These are phyloP conservation scores for Aspergillus japonicus DNA, from an alignment of 2,329 filamentous ascomycete species.

Conservation along the genomic window DNA sequence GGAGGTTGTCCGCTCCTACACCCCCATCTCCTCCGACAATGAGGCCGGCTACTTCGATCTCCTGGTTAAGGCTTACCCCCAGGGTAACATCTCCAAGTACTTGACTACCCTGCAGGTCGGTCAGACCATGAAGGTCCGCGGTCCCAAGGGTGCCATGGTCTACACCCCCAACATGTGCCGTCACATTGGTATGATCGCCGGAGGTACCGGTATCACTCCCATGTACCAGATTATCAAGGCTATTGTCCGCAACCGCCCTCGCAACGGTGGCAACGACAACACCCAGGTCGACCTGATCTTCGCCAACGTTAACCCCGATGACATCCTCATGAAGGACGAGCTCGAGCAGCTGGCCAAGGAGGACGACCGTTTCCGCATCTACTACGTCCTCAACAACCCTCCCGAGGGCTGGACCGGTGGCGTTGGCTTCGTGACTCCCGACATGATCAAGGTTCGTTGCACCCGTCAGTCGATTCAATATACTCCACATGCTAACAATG, in stretches of 20 bases:
- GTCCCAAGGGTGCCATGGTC: conserved; percentile 96
- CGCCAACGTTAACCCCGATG: conserved; percentile 89
- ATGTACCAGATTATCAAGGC: conserved; percentile 97
- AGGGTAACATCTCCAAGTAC: conserved; percentile 94
- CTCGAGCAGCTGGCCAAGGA: conserved; percentile 74
- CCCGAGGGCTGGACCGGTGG: conserved; percentile 88
- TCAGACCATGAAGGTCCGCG: conserved; percentile 83
- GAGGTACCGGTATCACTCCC: conserved; percentile 94
- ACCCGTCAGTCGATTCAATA: background rate
- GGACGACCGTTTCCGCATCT: conserved; percentile 78
- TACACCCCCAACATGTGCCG: conserved; percentile 97
- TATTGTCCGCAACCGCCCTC: conserved; percentile 72
- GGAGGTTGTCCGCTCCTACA: conserved; percentile 88
- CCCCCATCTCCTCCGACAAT: conserved; percentile 85
- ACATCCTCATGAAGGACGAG: conserved; percentile 91
- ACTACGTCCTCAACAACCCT: conserved; percentile 96
- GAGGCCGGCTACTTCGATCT: conserved; percentile 92
- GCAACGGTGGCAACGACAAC: conserved; percentile 67
- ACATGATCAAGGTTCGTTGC: conserved; percentile 80
- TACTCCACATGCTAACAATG: background rate
- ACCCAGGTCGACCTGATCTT: conserved; percentile 95
- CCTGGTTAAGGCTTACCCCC: conserved; percentile 95
- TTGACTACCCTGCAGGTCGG: conserved; percentile 80
- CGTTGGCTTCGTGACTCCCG: conserved; percentile 89
- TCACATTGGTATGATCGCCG: conserved; percentile 96